Percentiles rank a stretch among this genome's conserved stretches.
These are phyloP conservation scores for Curvularia lunata DNA, from an alignment of 2,329 filamentous ascomycete species.

Conservation along the genomic window DNA sequence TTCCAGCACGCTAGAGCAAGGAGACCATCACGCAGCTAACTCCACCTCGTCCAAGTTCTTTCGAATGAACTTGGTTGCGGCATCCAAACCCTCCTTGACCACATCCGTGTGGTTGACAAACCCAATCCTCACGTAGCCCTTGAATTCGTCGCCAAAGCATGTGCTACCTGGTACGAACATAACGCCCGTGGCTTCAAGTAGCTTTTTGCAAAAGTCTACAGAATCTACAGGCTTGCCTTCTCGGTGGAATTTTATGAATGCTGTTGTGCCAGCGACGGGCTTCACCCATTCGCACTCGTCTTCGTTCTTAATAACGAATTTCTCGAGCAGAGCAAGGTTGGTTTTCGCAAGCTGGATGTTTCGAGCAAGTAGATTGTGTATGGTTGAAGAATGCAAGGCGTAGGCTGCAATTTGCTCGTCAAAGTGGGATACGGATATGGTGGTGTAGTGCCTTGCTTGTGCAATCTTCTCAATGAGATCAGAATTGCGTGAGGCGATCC, in stretches of 20 bases:
- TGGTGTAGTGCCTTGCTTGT: slow-evolving; percentile 78
- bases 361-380: slow-evolving; percentile 66
- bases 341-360: slow-evolving; percentile 71
- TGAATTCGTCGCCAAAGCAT: slow-evolving; percentile 75
- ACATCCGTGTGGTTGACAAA: slow-evolving; percentile 75
- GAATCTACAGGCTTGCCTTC: slow-evolving; percentile 71
- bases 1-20: neutral
- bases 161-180: slow-evolving; percentile 75
- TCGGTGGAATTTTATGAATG: slow-evolving; percentile 72
- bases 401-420: slow-evolving; percentile 80
- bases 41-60: slow-evolving; percentile 62
- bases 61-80: slow-evolving; percentile 61
- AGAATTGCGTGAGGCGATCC: slow-evolving; percentile 73
- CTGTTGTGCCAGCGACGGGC: slow-evolving; percentile 80
- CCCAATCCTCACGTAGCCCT: slow-evolving; percentile 78
- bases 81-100: slow-evolving; percentile 69
- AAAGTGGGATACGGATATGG: slow-evolving; percentile 82
- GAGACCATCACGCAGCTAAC: slow-evolving; percentile 26
- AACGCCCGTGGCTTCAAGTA: slow-evolving; percentile 73
- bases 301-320: slow-evolving; percentile 69
- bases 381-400: slow-evolving; percentile 69
- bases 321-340: slow-evolving; percentile 70
- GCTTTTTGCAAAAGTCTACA: slow-evolving; percentile 70
- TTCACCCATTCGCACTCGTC: slow-evolving; percentile 72
- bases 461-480: slow-evolving; percentile 69